These are phyloP conservation scores for Astragalus glycyphyllos DNA, from an alignment of 306 rosid species.

Conservation along the genomic window DNA sequence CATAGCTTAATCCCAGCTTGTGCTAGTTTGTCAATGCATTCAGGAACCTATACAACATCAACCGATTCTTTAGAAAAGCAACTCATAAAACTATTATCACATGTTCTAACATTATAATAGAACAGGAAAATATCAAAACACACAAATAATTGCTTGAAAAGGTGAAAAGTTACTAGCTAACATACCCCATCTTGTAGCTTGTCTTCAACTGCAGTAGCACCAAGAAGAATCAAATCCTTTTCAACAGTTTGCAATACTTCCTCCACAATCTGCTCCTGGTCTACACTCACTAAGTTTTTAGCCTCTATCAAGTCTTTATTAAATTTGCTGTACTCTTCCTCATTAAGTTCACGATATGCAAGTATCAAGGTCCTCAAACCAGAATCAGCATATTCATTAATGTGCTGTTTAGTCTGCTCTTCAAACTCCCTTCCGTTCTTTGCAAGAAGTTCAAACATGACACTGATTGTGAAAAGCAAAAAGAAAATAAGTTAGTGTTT, in stretches of 20 bases:
- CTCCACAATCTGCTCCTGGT: conserved; percentile 78
- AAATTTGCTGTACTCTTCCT: conserved; percentile 70
- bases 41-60: conserved; percentile 78
- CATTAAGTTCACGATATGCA: conserved; percentile 79
- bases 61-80: conserved; percentile 37
- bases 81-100: conserved; percentile 8
- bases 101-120: conserved; percentile 13
- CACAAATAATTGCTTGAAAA: not conserved
- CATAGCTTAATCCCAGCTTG: conserved; percentile 98
- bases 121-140: conserved; percentile 4
- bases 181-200: conserved; percentile 96
- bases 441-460: conserved; percentile 91
- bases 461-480: conserved; percentile 59
- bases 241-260: conserved; percentile 69
- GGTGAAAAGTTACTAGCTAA: not conserved
- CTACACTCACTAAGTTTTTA: conserved; percentile 78
- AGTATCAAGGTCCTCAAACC: conserved; percentile 95
- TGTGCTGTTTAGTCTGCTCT: conserved; percentile 72
- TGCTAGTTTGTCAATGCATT: conserved; percentile 98
- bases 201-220: conserved; percentile 99
- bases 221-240: conserved; percentile 91
- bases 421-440: conserved; percentile 80
- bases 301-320: conserved; percentile 69
- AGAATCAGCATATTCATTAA: conserved; percentile 93
- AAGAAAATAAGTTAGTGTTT: conserved; percentile 23